phyloP scores from a whole-genome alignment of 2,329 filamentous ascomycete genomes.

The Xylaria sp. region DNA sequence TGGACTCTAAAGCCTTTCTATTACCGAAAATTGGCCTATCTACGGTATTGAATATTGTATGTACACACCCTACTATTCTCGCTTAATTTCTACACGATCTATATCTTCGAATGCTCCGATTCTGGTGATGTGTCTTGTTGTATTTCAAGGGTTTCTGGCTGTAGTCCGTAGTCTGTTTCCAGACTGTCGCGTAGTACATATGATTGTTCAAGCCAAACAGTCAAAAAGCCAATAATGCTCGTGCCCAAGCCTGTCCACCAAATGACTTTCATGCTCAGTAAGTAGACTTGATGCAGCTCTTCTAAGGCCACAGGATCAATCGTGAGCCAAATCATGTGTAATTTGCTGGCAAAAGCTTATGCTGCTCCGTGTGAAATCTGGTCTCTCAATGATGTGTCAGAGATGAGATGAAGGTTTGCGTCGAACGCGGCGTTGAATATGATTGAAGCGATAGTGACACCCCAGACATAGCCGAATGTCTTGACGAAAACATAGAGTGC shows the following conservation, averaged over 20 bases:
- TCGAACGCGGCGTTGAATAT: conserved; percentile 41
- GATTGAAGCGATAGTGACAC: conserved; percentile 37
- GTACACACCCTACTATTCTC: no score
- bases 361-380: not conserved
- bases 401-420: conserved; percentile 23
- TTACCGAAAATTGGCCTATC: no score
- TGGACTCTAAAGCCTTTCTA: no score
- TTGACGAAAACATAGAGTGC: conserved; percentile 41
- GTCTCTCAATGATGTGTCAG: not conserved
- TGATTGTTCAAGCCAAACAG: not conserved
- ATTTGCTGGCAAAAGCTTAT: conserved; percentile 9
- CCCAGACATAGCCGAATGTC: conserved; percentile 42
- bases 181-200: not conserved
- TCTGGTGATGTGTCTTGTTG: no score
- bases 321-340: not conserved
- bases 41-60: no score
- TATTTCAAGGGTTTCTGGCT: no score
- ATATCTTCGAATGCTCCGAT: no score
- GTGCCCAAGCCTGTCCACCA: conserved; percentile 1
- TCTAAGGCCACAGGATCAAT: not conserved
- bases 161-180: not conserved
- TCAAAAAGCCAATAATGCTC: not conserved
- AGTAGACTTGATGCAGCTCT: not conserved
- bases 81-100: no score
- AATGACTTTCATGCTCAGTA: not conserved